A percentile compares a stretch with the other conserved stretches of the same genome.
Conservation (phyloP, 2,329 filamentous ascomycete genomes). For the Cucurbitaria berberidis region DNA sequence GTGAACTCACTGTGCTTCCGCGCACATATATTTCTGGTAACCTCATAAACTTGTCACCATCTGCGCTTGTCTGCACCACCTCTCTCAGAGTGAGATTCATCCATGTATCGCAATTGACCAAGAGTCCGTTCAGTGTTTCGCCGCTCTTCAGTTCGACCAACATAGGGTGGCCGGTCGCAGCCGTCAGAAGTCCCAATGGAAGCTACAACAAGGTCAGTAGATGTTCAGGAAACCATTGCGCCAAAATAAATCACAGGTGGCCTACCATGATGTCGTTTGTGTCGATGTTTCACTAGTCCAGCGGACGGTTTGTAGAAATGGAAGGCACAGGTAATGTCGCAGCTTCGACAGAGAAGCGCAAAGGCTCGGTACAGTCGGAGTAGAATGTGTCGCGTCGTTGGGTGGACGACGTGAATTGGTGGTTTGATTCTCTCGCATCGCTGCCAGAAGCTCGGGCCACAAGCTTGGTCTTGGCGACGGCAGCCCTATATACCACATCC, state of each 20-base stretch:
- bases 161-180: slow-evolving; percentile 97
- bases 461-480: slow-evolving; percentile 4
- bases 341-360: background rate
- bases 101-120: slow-evolving; percentile 98
- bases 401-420: background rate
- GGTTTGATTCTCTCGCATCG: background rate
- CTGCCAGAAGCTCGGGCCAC: slow-evolving; percentile 1
- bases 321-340: background rate
- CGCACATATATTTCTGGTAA: slow-evolving; percentile 95
- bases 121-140: slow-evolving; percentile 94
- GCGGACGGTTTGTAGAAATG: background rate
- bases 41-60: slow-evolving; percentile 92
- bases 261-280: slow-evolving; percentile 30
- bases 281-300: background rate
- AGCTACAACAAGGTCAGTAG: slow-evolving; percentile 54
- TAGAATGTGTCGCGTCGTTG: background rate
- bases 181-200: slow-evolving; percentile 82
- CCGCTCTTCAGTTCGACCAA: slow-evolving; percentile 97
- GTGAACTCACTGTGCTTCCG: slow-evolving; percentile 84
- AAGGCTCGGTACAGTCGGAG: background rate
- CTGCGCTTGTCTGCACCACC: slow-evolving; percentile 93
- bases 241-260: slow-evolving; percentile 8
- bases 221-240: slow-evolving; percentile 2
- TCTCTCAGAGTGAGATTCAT: slow-evolving; percentile 99
- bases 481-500: slow-evolving; percentile 1